Conservation (phyloP, 768 basidiomycete species). For the Gloeophyllum trabeum region DNA sequence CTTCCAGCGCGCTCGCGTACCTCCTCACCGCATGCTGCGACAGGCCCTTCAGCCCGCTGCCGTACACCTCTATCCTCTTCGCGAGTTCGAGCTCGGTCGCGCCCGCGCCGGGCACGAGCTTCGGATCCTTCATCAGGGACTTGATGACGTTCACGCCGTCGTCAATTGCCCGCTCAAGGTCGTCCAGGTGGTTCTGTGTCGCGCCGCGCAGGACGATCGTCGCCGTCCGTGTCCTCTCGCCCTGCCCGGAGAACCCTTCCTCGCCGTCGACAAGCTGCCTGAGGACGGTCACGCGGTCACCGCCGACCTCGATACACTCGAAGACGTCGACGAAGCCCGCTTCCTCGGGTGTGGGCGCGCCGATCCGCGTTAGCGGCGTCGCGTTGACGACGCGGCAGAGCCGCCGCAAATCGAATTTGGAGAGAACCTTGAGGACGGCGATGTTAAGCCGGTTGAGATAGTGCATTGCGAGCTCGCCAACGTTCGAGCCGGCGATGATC, state of each 20-base stretch:
- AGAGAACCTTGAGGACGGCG: constrained; percentile 92
- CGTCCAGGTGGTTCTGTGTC: constrained; percentile 88
- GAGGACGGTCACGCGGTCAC: constrained; percentile 95
- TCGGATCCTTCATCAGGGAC: constrained; percentile 77
- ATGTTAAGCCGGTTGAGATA: constrained; percentile 92
- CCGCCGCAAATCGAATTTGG: constrained; percentile 94
- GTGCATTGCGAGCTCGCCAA: constrained; percentile 94
- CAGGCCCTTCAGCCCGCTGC: constrained; percentile 80
- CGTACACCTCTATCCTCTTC: constrained; percentile 73
- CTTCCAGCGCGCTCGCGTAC: constrained; percentile 84
- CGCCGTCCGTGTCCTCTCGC: constrained; percentile 78
- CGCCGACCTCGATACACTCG: constrained; percentile 93
- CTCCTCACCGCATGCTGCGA: constrained; percentile 89
- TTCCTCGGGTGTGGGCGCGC: constrained; percentile 94
- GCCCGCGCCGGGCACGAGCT: constrained; percentile 90
- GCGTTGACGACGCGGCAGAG: constrained; percentile 93
- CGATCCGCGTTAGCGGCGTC: constrained; percentile 90
- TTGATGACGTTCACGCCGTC: constrained; percentile 97
- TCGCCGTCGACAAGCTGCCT: constrained; percentile 69
- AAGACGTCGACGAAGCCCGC: constrained; percentile 90
- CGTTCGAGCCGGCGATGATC: constrained; percentile 84
- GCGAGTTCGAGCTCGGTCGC: constrained; percentile 93
- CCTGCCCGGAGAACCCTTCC: constrained; percentile 34
- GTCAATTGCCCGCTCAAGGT: constrained; percentile 92
- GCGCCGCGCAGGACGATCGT: constrained; percentile 95